A percentile compares a stretch with the other conserved stretches of the same genome.
phyloP scores from a whole-genome alignment of 2,329 filamentous ascomycete species.

The Diaporthe vaccinii region DNA sequence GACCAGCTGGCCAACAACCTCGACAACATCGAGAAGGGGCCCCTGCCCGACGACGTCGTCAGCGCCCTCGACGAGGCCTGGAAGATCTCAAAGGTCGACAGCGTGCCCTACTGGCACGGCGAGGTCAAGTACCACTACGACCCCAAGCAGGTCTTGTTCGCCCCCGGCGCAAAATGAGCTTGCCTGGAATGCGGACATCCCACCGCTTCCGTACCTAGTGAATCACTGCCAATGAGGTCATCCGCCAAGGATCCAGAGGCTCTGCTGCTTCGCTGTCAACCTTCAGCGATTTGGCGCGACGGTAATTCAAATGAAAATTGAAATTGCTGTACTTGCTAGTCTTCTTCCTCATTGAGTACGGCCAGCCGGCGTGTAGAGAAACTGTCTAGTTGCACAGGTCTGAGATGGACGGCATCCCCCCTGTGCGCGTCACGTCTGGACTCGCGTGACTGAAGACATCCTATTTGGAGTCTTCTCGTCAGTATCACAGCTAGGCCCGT shows the following conservation, averaged over 20 bases:
- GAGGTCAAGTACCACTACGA: slow-evolving; percentile 78
- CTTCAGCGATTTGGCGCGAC: neutral
- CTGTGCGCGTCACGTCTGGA: neutral
- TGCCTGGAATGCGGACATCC: neutral
- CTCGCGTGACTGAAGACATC: slow-evolving; percentile 7
- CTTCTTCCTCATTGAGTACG: neutral
- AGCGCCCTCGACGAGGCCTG: slow-evolving; percentile 82
- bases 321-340: neutral
- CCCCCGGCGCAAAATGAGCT: slow-evolving; percentile 55
- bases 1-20: slow-evolving; percentile 71
- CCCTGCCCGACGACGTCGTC: slow-evolving; percentile 82
- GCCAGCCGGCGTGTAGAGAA: too few relatives aligned
- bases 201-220: too few relatives aligned
- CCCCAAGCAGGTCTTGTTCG: slow-evolving; percentile 72
- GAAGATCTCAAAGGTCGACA: slow-evolving; percentile 72
- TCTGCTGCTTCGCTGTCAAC: neutral
- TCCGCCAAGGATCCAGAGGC: neutral
- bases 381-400: neutral
- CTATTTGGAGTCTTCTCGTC: neutral
- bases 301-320: neutral
- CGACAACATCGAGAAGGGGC: slow-evolving; percentile 73
- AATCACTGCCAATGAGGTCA: neutral
- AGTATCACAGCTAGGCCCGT: neutral
- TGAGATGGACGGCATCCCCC: slow-evolving; percentile 12
- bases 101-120: slow-evolving; percentile 67